Evolutionary conservation across 495 filamentous ascomycete genomes (phyloP), one percentile per base, ranked within the genome.

Genomic region (Aspergillus carlsbadensis): DNA sequence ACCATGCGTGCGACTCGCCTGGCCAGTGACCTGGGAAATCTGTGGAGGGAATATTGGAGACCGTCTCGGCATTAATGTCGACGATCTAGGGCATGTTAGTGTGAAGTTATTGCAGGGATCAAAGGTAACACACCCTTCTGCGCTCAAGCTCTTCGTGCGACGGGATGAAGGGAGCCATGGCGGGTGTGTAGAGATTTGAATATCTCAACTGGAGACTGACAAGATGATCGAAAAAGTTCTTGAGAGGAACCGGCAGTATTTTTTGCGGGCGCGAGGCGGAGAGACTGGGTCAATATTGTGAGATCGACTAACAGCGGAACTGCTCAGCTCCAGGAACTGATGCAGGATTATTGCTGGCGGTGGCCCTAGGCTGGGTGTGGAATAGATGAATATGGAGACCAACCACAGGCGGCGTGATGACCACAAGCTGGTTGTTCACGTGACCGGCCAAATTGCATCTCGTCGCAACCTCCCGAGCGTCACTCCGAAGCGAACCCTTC

Each of bases 21-120:
- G 91, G 89, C 73, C 85, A 96, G 72, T 96, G 89, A 40, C 86
- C 85, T 2, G 95, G 95, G 71, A 91, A 96, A 67, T 97, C 92
- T 58, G 84, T 95, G 24, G 89, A 89, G 63, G 89, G 78, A 66
- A 92, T 86, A 72, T 98, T 85, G 58, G 87, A 90, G 62, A 98
- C 86, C 21, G 88, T 96, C 70, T 98, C 92, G 43, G 83, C 74
- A 71, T 92, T 88, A 76, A 98, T 84, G 60, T 86, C 84, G 66
- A 99, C 85, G 54, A 89, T 86, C 90, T 96, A 60, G 54, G 35
- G 40, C 26, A 29, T 29, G n/a, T 62, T n/a, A 21, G 35, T 66
- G 60, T 69, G 66, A 41, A 45, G 4, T 50, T 18, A 29, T 7
- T 34, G 8, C 40, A 18, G 42, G 6, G 21, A 15, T 2, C 15